Evolutionary conservation across 768 basidiomycete genomes (phyloP).

Genomic region (Sarcodon aspratus): DNA sequence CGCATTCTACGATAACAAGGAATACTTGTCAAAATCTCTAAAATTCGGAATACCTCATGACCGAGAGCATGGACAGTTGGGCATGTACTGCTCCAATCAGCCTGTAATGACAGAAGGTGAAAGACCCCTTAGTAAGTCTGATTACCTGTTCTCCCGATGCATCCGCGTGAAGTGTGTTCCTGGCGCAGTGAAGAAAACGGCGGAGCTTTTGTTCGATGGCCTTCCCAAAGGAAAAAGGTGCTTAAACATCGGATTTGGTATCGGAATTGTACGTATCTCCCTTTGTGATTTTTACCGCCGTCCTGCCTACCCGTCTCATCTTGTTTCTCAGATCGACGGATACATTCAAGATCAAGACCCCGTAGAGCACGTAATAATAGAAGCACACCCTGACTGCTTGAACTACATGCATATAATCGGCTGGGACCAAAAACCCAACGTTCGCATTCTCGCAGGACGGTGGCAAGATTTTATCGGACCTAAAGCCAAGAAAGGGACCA

Average conservation of each 20-base stretch:
- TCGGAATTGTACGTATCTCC: conserved; percentile 63
- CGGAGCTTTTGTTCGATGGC: conserved; percentile 42
- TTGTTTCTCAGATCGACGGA: conserved; percentile 55
- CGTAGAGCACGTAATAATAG: conserved; percentile 78
- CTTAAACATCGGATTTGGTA: conserved; percentile 88
- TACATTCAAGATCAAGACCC: conserved; percentile 59
- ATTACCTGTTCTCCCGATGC: too few species aligned
- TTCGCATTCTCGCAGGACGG: conserved; percentile 76
- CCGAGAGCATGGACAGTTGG: conserved; percentile 72
- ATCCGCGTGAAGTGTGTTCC: too few species aligned
- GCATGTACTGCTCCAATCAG: conserved; percentile 58
- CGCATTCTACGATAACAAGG: too few species aligned
- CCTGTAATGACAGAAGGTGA: conserved; percentile 99
- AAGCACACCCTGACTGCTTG: conserved; percentile 91
- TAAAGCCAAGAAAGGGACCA: too few species aligned
- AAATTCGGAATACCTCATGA: too few species aligned
- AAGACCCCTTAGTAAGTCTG: conserved; percentile 55
- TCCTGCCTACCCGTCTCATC: neutral
- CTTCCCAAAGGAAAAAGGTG: conserved; percentile 50
- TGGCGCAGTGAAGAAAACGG: conserved; percentile 64
- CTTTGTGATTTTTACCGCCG: too few species aligned
- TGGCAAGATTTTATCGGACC: conserved; percentile 83
- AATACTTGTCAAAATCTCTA: too few species aligned
- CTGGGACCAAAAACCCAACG: conserved; percentile 70
- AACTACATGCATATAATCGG: conserved; percentile 61